Conservation (phyloP, 768 basidiomycete species). For the Boletellus sp. region DNA sequence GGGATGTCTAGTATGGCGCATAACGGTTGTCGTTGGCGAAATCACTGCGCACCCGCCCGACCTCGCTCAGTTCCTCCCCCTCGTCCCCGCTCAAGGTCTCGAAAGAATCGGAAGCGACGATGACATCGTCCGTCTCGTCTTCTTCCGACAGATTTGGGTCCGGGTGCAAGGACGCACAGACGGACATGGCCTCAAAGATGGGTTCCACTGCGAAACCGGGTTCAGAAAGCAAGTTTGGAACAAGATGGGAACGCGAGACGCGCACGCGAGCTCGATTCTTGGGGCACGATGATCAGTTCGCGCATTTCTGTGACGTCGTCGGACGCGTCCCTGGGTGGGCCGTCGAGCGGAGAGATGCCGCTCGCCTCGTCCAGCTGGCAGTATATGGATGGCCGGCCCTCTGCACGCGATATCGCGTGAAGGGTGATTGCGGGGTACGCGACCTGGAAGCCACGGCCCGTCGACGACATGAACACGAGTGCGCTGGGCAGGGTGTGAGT, state of each 20-base stretch:
- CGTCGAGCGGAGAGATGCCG: slow-evolving; percentile 24
- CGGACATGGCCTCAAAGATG: slow-evolving; percentile 84
- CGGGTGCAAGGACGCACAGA: slow-evolving; percentile 83
- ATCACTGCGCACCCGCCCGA: slow-evolving; percentile 93
- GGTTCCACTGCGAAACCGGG: slow-evolving; percentile 55
- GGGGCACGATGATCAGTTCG: slow-evolving; percentile 77
- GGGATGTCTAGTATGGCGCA: slow-evolving; percentile 74
- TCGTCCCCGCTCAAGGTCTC: slow-evolving; percentile 54
- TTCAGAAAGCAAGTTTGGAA: neutral
- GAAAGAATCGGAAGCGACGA: slow-evolving; percentile 47
- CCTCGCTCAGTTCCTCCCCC: slow-evolving; percentile 75
- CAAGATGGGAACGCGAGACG: slow-evolving; percentile 12
- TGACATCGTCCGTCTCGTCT: slow-evolving; percentile 49
- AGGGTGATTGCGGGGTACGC: slow-evolving; percentile 88
- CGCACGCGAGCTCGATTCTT: slow-evolving; percentile 56
- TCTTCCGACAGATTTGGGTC: slow-evolving; percentile 47
- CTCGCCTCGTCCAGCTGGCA: slow-evolving; percentile 86
- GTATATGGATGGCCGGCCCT: slow-evolving; percentile 69
- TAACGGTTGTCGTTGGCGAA: slow-evolving; percentile 73
- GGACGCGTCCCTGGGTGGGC: slow-evolving; percentile 30
- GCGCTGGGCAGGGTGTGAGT: slow-evolving; percentile 41
- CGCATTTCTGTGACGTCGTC: slow-evolving; percentile 55
- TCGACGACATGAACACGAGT: slow-evolving; percentile 70
- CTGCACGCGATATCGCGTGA: slow-evolving; percentile 83
- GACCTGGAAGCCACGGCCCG: slow-evolving; percentile 75